Conservation (phyloP, 345 rosid species). For the Eucalyptus regnans region DNA sequence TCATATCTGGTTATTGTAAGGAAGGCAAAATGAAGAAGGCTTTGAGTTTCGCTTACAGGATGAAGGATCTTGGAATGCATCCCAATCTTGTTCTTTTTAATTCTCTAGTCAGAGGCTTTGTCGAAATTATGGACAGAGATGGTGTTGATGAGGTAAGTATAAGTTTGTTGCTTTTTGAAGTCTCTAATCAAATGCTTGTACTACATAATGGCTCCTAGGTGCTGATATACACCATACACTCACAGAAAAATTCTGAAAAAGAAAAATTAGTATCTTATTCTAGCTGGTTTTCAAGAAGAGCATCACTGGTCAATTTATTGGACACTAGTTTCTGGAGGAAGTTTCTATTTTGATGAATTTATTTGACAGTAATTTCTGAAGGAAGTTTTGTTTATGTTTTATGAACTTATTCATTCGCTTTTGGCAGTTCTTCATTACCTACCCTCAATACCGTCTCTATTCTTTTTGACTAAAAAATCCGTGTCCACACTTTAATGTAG, state of each 20-base stretch:
- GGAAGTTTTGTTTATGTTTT: not conserved
- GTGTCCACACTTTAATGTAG: not conserved
- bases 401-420: not conserved
- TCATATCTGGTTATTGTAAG: constrained; percentile 65
- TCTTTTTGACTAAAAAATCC: not conserved
- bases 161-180: not conserved
- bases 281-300: not conserved
- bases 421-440: not conserved
- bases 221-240: not conserved
- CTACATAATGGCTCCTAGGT: not conserved
- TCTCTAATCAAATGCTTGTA: not conserved
- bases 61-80: constrained; percentile 72
- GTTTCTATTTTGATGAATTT: not conserved
- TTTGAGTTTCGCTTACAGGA: constrained; percentile 44
- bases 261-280: not conserved
- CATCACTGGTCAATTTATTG: not conserved
- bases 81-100: constrained; percentile 74
- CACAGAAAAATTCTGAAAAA: not conserved
- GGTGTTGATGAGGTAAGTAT: constrained; percentile 70
- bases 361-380: not conserved
- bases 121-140: constrained; percentile 32
- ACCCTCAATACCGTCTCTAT: not conserved
- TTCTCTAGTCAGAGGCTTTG: constrained; percentile 71
- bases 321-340: not conserved
- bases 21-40: constrained; percentile 69